Evolutionary conservation across 345 rosid genomes (phyloP).

Genomic region (Conringia planisiliqua): DNA sequence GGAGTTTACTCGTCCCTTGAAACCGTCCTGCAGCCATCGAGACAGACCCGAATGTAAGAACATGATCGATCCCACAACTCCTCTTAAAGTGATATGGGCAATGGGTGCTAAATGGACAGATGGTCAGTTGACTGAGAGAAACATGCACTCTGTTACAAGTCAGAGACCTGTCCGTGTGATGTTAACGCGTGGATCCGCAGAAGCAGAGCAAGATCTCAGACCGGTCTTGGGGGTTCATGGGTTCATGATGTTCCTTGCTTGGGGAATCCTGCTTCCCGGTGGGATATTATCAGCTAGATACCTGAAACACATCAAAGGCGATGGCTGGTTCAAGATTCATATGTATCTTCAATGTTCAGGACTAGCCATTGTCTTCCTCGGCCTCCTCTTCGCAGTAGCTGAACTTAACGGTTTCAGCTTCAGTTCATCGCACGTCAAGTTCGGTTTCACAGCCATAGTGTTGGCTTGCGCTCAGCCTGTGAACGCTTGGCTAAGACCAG

Average conservation of each 20-base stretch:
- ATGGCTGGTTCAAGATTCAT: constrained; percentile 90
- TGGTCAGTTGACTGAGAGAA: constrained; percentile 65
- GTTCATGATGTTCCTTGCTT: constrained; percentile 99
- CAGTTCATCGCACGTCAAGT: constrained; percentile 73
- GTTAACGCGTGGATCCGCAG: constrained; percentile 79
- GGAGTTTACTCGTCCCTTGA: constrained; percentile 80
- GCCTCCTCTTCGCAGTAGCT: constrained; percentile 88
- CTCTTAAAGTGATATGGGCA: constrained; percentile 90
- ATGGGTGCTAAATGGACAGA: constrained; percentile 90
- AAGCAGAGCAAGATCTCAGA: constrained; percentile 87
- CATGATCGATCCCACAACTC: constrained; percentile 89
- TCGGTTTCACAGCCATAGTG: constrained; percentile 68
- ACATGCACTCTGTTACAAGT: constrained; percentile 90
- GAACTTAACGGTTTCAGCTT: constrained; percentile 75
- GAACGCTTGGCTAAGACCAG: constrained; percentile 82
- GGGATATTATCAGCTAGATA: constrained; percentile 87
- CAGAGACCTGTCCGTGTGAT: constrained; percentile 82
- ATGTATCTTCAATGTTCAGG: constrained; percentile 91
- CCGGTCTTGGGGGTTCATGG: constrained; percentile 96
- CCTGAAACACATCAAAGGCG: constrained; percentile 90
- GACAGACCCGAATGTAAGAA: constrained; percentile 63
- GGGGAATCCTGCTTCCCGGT: constrained; percentile 95
- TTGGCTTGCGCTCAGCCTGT: constrained; percentile 78
- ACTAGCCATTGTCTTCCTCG: constrained; percentile 74
- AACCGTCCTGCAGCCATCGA: constrained; percentile 55